A percentile compares a stretch with the other conserved stretches of the same genome.
Evolutionary conservation across 805 yeast species (phyloP).

Genomic region (Nakazawaea peltata): DNA sequence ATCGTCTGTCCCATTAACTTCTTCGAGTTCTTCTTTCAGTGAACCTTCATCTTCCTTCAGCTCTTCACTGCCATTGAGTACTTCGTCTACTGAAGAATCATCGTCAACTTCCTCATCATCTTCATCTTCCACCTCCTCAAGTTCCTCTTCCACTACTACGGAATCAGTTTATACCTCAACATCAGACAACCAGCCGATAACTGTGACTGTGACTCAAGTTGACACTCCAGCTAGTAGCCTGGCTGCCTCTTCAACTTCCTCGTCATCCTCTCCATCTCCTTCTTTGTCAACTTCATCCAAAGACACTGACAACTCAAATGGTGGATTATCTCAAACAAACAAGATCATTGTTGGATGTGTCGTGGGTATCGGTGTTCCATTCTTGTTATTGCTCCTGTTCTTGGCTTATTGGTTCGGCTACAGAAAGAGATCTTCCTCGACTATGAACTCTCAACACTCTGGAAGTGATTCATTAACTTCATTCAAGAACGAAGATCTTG

Average conservation of each 20-base stretch:
- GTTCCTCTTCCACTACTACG: background rate
- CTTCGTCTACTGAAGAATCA: background rate
- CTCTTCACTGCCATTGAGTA: slow-evolving; percentile 12
- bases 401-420: slow-evolving; percentile 8
- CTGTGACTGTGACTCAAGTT: slow-evolving; percentile 7
- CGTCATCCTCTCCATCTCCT: slow-evolving; percentile 21
- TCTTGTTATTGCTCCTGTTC: slow-evolving; percentile 33
- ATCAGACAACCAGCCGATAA: slow-evolving; percentile 5
- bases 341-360: slow-evolving; percentile 60
- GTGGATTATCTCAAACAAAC: slow-evolving; percentile 40
- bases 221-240: background rate
- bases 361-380: slow-evolving; percentile 65
- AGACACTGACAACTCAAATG: slow-evolving; percentile 11
- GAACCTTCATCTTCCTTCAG: slow-evolving; percentile 12
- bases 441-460: slow-evolving; percentile 2
- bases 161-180: slow-evolving; percentile 7
- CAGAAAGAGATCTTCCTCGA: slow-evolving; percentile 6
- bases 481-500: slow-evolving; percentile 6
- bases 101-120: background rate
- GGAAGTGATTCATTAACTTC: slow-evolving; percentile 5
- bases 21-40: slow-evolving; percentile 12
- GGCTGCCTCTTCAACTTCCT: slow-evolving; percentile 16
- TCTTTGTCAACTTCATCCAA: slow-evolving; percentile 17
- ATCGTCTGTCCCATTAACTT: background rate
- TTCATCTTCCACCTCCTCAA: background rate